Evolutionary conservation across 2,329 filamentous ascomycete genomes (phyloP).

Genomic region (Epichloe gansuensis): DNA sequence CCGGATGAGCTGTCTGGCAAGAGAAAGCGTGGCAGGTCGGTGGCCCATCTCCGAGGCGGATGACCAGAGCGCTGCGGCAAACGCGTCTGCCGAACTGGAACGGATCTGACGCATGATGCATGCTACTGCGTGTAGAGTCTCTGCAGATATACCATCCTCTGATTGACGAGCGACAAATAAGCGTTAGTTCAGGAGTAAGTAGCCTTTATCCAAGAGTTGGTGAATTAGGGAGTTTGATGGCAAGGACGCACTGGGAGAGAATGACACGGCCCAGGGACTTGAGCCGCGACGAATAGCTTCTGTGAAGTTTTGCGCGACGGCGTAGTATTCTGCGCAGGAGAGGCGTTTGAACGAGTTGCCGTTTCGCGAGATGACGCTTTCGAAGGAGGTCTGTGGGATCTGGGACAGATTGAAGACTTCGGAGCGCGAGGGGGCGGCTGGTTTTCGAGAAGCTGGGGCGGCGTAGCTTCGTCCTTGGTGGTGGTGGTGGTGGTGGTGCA

Average conservation of each 20-base stretch:
- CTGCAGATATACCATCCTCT: constrained; percentile 12
- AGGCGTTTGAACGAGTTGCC: constrained; percentile 9
- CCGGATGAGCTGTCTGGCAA: constrained; percentile 13
- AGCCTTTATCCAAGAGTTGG: background rate
- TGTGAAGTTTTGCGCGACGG: constrained; percentile 11
- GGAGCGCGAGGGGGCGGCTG: background rate
- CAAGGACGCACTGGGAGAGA: constrained; percentile 13
- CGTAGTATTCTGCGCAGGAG: constrained; percentile 15
- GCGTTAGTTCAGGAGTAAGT: background rate
- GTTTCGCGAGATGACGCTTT: constrained; percentile 9
- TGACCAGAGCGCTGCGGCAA: constrained; percentile 17
- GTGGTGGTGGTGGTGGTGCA: background rate
- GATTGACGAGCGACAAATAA: background rate
- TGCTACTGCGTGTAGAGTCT: constrained; percentile 16
- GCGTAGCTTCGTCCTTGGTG: constrained; percentile 2
- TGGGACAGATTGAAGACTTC: constrained; percentile 12
- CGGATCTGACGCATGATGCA: constrained; percentile 15
- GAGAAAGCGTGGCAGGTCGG: constrained; percentile 18
- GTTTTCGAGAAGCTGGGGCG: constrained; percentile 1
- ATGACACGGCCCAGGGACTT: constrained; percentile 10
- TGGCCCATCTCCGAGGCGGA: constrained; percentile 20
- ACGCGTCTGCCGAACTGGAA: constrained; percentile 5
- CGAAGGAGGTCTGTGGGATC: constrained; percentile 14
- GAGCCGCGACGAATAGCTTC: constrained; percentile 12
- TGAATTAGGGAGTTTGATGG: background rate